Conservation (phyloP, 2,329 filamentous ascomycete genomes). For the Epichloe sibirici region DNA sequence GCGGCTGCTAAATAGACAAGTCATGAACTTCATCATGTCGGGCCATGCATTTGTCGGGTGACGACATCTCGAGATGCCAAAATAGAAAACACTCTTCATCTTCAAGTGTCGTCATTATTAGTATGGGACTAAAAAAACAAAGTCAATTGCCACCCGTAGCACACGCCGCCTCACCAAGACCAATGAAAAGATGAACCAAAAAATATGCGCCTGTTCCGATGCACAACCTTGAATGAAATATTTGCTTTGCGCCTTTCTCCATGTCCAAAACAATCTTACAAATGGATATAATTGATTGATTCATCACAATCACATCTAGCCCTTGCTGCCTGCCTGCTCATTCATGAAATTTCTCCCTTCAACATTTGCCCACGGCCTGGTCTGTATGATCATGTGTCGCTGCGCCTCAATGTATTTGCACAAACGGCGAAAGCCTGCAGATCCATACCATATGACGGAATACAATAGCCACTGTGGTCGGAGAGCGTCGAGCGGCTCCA, state of each 20-base stretch:
- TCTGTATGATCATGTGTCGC: neutral
- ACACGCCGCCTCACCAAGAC: neutral
- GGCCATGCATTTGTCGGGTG: no score
- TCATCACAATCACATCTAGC: neutral
- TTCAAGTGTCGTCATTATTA: neutral
- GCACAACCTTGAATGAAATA: neutral
- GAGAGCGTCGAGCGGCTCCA: neutral
- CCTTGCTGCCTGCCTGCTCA: neutral
- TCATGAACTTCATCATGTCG: no score
- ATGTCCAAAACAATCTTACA: neutral
- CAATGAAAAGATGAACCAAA: neutral
- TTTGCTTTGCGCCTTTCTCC: neutral
- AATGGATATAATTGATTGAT: neutral
- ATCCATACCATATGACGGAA: neutral
- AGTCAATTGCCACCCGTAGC: neutral
- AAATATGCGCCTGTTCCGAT: constrained; percentile 1
- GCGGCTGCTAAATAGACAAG: no score
- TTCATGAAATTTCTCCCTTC: neutral
- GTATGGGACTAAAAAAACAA: neutral
- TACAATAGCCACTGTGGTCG: neutral
- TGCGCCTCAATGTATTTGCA: no score
- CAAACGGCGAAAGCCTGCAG: no score
- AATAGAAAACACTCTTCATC: neutral
- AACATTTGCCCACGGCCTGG: neutral
- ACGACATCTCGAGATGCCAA: no score